Percentiles rank a stretch among this genome's conserved stretches.
phyloP scores from a whole-genome alignment of 176 grass and related monocot genomes.

The Rhynchospora pubera region DNA sequence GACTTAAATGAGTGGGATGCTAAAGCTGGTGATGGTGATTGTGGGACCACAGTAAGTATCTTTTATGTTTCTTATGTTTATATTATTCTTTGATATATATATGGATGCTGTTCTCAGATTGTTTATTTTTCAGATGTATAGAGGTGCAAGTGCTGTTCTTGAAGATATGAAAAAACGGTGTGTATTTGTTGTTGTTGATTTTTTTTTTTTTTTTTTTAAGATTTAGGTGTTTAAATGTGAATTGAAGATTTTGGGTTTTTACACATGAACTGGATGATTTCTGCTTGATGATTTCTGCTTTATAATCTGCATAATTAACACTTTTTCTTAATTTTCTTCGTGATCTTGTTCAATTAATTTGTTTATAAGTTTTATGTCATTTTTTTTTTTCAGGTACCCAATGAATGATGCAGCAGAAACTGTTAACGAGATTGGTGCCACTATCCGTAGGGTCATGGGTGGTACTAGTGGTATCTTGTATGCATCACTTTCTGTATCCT shows the following conservation, averaged over 20 bases:
- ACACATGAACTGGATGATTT: neutral
- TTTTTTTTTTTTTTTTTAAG: constrained; percentile 22
- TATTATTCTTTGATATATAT: neutral
- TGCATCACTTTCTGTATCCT: constrained; percentile 12
- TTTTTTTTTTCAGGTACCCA: constrained; percentile 61
- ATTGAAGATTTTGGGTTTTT: neutral
- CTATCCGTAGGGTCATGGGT: constrained; percentile 86
- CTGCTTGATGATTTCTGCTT: too few relatives aligned
- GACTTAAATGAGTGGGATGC: constrained; percentile 90
- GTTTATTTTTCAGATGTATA: constrained; percentile 76
- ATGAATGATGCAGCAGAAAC: constrained; percentile 95
- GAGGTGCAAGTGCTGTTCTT: constrained; percentile 87
- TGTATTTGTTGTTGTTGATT: constrained; percentile 1
- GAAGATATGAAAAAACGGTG: constrained; percentile 95
- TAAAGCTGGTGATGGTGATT: constrained; percentile 99
- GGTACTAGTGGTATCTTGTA: constrained; percentile 99
- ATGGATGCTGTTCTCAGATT: neutral
- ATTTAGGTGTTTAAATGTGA: too few relatives aligned
- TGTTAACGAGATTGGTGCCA: constrained; percentile 83
- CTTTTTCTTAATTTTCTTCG: neutral
- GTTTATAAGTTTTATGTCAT: constrained; percentile 18
- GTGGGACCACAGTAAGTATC: constrained; percentile 82
- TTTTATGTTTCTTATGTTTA: neutral
- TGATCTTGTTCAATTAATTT: neutral
- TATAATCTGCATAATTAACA: neutral